Base-by-base conservation (phyloP, 2,329 filamentous ascomycete species). In the Hymenoscyphus repandus region DNA sequence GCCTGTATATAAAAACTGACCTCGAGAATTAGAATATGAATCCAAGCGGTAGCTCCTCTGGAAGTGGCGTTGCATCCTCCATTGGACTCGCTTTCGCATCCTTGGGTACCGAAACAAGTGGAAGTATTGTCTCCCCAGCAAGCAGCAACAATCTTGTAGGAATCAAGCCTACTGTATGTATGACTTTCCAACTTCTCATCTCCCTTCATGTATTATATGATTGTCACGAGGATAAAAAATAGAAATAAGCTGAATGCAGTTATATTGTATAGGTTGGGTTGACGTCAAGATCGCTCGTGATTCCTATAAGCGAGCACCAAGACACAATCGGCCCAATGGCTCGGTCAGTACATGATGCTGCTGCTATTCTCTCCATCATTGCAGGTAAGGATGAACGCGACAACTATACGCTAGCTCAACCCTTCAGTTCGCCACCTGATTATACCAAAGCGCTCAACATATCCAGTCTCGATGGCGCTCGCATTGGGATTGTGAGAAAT, bases 251-350 rank as follows among this genome's bases (percentile, higher is more conserved):
- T 46, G 20, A 46, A 12, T 9, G 18, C 27, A 12, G 34, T 9
- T 11, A 4, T 3, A 11, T 17, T 3, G 4, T 9, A 38, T 38
- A 46, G 44, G 45, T 86, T 1, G 84, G 83, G 0, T 69, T 87
- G 3, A 85, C 78, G 0, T 82, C 79, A 1, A 70, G 80, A 12
- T 69, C 76, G 52, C 70, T 85, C 4, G 83, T 87, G 1, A 78
- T 89, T 10, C 85, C 86, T 0, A 80, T 88, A 3, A 79, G 75
- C 2, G 66, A 75, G 31, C 76, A 81, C 58, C 81, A 85, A 59
- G 86, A 90, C 58, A 83, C 78, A 0, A 72, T 88, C 0, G 85
- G 86, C 36, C 46, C 55, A 5, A 80, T 90, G 67, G 79, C 79
- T 0, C 74, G 79, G 18, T 86, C 78, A 0, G 79, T 90, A 2